Evolutionary conservation across 805 yeast genomes (phyloP), one percentile per base, ranked within the genome.

Genomic region (Candida oleophila): DNA sequence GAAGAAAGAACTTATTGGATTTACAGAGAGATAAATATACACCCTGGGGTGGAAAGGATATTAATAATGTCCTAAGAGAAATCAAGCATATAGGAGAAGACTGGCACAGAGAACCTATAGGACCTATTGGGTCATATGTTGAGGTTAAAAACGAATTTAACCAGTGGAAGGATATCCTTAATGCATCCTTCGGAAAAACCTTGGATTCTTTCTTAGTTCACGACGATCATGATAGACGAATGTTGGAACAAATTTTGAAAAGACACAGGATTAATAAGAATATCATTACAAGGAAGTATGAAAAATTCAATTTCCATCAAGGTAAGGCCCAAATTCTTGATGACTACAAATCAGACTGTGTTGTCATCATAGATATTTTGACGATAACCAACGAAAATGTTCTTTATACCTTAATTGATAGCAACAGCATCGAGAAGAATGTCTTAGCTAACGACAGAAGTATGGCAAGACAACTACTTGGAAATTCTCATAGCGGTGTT

Each of bases 101-200:
- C 5, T 72, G 75, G 73, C 73, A 72, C 15, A 55, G 62, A 2
- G 57, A 57, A 32, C 96, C 96, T 0, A 62, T 85, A 15, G 98
- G 98, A 0, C 99, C 99, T 0, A 51, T 92, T 2, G 97, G 96
- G 1, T 53, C 72, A 3, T 66, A 68, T 49, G 70, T 89, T 2
- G 70, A 77, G 3, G 68, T 92, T 12, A 85, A 81, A 55, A 60
- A 66, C 1, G 82, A 76, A 7, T 79, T 65, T 54, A 65, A 72
- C 18, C 60, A 68, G 22, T 91, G 89, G 89, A 65, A 75, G 3
- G 76, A 76, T 20, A 62, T 85, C 3, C 59, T 91, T 4, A 95
- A 88, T 55, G 62, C 79, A 0, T 58, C 72, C 1, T 60, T 89
- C 25, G 73, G 73, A 2, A 64, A 68, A 8, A 63, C 79, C 0